A percentile compares a stretch with the other conserved stretches of the same genome.
Evolutionary conservation across 495 filamentous ascomycete species (phyloP).

Genomic region (Cladorrhinum samala): DNA sequence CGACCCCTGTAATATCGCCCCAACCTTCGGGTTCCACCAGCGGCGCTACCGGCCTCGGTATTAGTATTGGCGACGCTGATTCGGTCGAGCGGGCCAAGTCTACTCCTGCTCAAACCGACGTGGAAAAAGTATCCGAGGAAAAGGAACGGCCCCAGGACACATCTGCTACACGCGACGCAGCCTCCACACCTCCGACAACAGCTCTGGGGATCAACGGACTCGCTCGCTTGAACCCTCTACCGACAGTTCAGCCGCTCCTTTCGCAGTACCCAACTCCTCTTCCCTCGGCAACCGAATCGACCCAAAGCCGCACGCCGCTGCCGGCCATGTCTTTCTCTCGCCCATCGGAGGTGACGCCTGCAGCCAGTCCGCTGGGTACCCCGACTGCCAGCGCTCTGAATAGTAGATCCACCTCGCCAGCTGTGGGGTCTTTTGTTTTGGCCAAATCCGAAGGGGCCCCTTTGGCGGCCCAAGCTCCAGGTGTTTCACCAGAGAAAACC

Average conservation of each 20-base stretch:
- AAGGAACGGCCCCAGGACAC: neutral
- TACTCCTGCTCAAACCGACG: neutral
- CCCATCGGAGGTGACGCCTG: neutral
- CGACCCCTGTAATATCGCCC: neutral
- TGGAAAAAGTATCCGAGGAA: neutral
- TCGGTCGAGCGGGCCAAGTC: neutral
- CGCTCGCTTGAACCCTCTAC: neutral
- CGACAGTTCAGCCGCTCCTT: neutral
- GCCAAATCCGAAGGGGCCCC: constrained; percentile 1
- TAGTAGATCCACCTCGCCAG: constrained; percentile 13
- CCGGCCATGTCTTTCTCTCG: neutral
- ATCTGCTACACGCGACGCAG: neutral
- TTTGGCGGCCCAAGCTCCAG: neutral
- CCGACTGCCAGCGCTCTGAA: constrained; percentile 12
- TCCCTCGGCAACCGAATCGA: constrained; percentile 1
- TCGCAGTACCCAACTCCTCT: constrained; percentile 1
- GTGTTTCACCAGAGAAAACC: neutral
- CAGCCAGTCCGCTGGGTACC: constrained; percentile 10
- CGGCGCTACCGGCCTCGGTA: neutral
- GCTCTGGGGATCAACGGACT: neutral
- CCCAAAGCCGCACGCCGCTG: neutral
- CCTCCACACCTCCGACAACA: neutral
- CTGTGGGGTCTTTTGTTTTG: neutral
- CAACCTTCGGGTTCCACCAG: neutral
- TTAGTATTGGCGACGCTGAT: neutral